Conservation (phyloP, 768 basidiomycete genomes). For the Rhodosporidiobolus sp. region DNA sequence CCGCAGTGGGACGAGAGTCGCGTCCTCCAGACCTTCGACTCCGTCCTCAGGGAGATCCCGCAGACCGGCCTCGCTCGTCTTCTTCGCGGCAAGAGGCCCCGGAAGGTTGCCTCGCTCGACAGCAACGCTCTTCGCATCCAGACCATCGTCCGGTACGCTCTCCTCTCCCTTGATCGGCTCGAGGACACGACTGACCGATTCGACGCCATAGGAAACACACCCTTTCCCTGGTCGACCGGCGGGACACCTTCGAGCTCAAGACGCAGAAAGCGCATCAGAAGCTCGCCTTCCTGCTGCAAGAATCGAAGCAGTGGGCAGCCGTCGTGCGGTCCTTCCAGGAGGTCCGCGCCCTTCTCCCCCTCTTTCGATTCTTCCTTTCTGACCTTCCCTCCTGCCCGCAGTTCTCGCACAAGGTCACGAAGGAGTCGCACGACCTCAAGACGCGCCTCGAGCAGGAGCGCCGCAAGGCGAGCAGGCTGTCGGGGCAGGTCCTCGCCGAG, state of each 20-base stretch:
- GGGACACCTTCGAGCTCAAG: constrained; percentile 55
- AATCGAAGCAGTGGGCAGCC: constrained; percentile 21
- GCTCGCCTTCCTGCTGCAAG: constrained; percentile 10
- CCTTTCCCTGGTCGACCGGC: constrained; percentile 87
- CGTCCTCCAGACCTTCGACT: constrained; percentile 19
- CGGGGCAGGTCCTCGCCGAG: constrained; percentile 6
- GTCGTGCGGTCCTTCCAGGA: constrained; percentile 17
- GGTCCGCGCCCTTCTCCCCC: not conserved
- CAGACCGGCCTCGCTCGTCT: constrained; percentile 18
- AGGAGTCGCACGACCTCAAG: constrained; percentile 17
- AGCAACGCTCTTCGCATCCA: constrained; percentile 24
- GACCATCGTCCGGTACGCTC: constrained; percentile 15
- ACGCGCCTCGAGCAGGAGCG: constrained; percentile 27
- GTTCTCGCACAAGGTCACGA: constrained; percentile 23
- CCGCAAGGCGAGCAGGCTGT: constrained; percentile 13
- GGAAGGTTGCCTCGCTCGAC: constrained; percentile 3
- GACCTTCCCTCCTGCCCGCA: not conserved
- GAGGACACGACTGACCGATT: not conserved
- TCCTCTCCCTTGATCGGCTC: not conserved
- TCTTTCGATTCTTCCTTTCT: not conserved
- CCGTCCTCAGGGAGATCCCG: constrained; percentile 5
- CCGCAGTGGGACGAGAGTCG: constrained; percentile 29
- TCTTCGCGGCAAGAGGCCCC: not conserved
- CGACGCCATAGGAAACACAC: constrained; percentile 58
- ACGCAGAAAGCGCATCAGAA: constrained; percentile 14